Evolutionary conservation across 768 basidiomycete genomes (phyloP).

Genomic region (Exidia glandulosa): DNA sequence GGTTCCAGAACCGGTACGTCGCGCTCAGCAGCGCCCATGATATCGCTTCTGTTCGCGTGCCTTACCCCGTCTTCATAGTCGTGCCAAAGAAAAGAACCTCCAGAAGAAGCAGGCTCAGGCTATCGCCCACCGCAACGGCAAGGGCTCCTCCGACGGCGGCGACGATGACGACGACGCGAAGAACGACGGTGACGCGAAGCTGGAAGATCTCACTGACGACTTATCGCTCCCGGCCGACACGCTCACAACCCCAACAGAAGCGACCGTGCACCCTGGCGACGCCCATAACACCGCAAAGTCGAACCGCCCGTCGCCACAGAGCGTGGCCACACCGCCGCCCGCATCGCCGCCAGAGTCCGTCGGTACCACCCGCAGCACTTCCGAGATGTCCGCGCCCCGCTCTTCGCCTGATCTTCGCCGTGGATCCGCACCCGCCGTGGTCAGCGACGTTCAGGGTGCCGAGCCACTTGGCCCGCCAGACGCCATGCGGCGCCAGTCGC

Average conservation of each 20-base stretch:
- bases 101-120: constrained; percentile 32
- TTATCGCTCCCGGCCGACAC: too few species aligned
- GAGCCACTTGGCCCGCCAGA: not conserved
- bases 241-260: too few species aligned
- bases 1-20: constrained; percentile 78
- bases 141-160: not conserved
- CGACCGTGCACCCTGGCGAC: too few species aligned
- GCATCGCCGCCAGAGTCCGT: not conserved
- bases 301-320: too few species aligned
- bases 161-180: not conserved
- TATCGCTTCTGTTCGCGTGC: constrained; percentile 2
- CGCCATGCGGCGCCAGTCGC: not conserved
- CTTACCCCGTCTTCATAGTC: constrained; percentile 31
- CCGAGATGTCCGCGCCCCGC: not conserved
- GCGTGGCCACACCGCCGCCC: not conserved
- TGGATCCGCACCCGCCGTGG: constrained; percentile 4
- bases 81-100: constrained; percentile 73
- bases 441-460: not conserved
- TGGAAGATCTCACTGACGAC: too few species aligned
- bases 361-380: not conserved
- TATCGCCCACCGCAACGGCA: not conserved
- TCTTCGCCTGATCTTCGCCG: constrained; percentile 5
- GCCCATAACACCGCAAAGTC: too few species aligned
- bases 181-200: not conserved
- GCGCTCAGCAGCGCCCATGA: too few species aligned